These are phyloP conservation scores for Wickerhamiella kazuoi DNA, from an alignment of 805 yeast genomes.

Conservation along the genomic window DNA sequence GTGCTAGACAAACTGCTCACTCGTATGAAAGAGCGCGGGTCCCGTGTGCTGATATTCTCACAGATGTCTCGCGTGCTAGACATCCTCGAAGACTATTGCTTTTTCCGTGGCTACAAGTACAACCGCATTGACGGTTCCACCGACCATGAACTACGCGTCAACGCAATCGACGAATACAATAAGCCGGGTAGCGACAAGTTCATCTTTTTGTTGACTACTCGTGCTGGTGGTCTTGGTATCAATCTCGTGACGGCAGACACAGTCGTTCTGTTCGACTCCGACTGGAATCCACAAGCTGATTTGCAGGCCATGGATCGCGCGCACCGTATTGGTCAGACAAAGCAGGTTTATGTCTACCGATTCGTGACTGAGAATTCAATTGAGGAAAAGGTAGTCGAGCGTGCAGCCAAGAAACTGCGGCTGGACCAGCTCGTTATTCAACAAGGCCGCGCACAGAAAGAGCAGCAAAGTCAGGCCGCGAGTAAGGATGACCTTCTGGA, in stretches of 20 bases:
- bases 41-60: constrained; percentile 78
- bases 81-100: constrained; percentile 83
- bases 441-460: constrained; percentile 51
- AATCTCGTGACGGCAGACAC: constrained; percentile 84
- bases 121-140: constrained; percentile 92
- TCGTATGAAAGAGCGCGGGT: constrained; percentile 56
- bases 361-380: constrained; percentile 92
- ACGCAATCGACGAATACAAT: constrained; percentile 85
- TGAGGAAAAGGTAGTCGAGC: constrained; percentile 86
- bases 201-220: constrained; percentile 69
- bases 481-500: constrained; percentile 67
- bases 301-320: constrained; percentile 97
- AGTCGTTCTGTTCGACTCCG: constrained; percentile 77
- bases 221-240: constrained; percentile 96
- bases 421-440: constrained; percentile 91
- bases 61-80: constrained; percentile 87
- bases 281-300: constrained; percentile 98
- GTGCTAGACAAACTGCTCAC: constrained; percentile 68
- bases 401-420: constrained; percentile 87
- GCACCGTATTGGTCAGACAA: constrained; percentile 91
- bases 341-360: constrained; percentile 82
- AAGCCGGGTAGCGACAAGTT: constrained; percentile 67
- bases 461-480: constrained; percentile 25
- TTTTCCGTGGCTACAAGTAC: constrained; percentile 63
- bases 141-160: constrained; percentile 77